These are phyloP conservation scores for Xanthoconium separans DNA, from an alignment of 1,284 basidiomycete genomes.

Conservation along the genomic window DNA sequence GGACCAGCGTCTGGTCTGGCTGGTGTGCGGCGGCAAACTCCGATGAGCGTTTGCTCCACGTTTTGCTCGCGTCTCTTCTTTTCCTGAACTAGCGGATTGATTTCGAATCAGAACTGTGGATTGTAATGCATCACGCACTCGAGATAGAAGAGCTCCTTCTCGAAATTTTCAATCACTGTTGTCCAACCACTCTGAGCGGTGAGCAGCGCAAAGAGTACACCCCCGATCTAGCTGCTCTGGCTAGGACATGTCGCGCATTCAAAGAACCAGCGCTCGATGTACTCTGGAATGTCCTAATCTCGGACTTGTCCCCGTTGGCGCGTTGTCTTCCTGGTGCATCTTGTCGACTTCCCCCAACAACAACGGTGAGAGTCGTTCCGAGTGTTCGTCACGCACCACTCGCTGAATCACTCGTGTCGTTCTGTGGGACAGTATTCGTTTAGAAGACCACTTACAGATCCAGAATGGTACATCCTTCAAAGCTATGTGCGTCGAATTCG, in stretches of 20 bases:
- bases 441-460: background rate
- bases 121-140: background rate
- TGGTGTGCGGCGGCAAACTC: too few species aligned
- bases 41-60: too few species aligned
- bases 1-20: too few species aligned
- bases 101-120: too few species aligned
- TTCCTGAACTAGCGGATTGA: too few species aligned
- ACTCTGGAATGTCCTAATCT: background rate
- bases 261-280: background rate
- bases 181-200: background rate
- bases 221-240: background rate
- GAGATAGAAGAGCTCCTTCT: background rate
- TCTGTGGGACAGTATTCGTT: background rate
- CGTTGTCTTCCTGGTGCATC: background rate
- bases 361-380: background rate
- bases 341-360: too few species aligned
- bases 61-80: too few species aligned
- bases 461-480: background rate
- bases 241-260: background rate
- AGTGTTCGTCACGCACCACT: background rate
- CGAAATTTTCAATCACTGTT: background rate
- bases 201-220: background rate
- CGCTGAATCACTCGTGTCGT: background rate
- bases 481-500: background rate
- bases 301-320: background rate